A percentile compares a stretch with the other conserved stretches of the same genome.
Evolutionary conservation across 2,329 filamentous ascomycete species (phyloP).

Genomic region (Aspergillus piperis): DNA sequence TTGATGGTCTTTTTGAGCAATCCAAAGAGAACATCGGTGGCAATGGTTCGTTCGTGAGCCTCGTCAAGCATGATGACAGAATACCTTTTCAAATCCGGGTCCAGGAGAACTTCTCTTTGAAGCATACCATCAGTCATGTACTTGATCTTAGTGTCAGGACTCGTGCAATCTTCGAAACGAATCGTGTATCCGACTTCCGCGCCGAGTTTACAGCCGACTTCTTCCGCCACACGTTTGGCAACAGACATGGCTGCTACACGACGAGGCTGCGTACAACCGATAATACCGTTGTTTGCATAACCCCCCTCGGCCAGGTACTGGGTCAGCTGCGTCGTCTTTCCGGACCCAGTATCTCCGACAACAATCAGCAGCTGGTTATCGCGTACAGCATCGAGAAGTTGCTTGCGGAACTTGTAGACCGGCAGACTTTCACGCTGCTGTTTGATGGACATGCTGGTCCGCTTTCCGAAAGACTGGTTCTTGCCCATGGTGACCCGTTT

Average conservation of each 20-base stretch:
- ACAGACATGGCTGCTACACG: conserved; percentile 98
- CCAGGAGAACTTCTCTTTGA: conserved; percentile 89
- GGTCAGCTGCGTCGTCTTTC: conserved; percentile 94
- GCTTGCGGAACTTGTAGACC: conserved; percentile 82
- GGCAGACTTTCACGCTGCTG: conserved; percentile 88
- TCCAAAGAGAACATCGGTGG: conserved; percentile 93
- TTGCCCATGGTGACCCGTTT: conserved; percentile 79
- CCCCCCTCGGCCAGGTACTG: conserved; percentile 94
- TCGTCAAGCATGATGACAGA: conserved; percentile 98
- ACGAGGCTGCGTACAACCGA: conserved; percentile 94
- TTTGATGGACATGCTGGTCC: conserved; percentile 90
- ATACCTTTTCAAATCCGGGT: conserved; percentile 84
- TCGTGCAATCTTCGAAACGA: conserved; percentile 93
- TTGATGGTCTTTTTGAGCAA: conserved; percentile 91
- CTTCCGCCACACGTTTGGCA: conserved; percentile 92
- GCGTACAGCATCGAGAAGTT: conserved; percentile 81
- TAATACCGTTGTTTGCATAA: conserved; percentile 81
- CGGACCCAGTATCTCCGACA: conserved; percentile 94
- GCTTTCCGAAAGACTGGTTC: conserved; percentile 78
- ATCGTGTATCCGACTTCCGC: conserved; percentile 96
- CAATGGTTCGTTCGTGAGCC: conserved; percentile 94
- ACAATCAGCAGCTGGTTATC: conserved; percentile 93
- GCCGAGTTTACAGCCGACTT: conserved; percentile 87
- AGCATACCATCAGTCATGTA: conserved; percentile 99
- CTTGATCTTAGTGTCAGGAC: conserved; percentile 87